A percentile compares a stretch with the other conserved stretches of the same genome.
phyloP scores from a whole-genome alignment of 75 land plant species.

The Chamaecyparis obtusa region DNA sequence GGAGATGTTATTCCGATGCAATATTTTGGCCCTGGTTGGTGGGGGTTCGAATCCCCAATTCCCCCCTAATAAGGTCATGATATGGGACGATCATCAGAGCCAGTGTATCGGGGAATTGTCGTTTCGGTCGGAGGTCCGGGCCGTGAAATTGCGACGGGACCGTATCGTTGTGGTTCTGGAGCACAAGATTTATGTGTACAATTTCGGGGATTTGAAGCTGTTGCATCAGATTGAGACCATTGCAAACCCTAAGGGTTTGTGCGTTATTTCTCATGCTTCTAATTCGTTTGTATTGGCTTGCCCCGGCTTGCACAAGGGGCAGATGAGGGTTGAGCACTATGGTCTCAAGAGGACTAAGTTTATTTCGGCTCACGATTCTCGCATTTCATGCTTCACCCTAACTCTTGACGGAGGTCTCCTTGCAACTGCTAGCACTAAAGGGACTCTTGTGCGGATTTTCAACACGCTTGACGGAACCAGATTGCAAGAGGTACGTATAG shows the following conservation, averaged over 20 bases:
- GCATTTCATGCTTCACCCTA: conserved; percentile 59
- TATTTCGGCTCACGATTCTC: conserved; percentile 62
- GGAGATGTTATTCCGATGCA: conserved; percentile 70
- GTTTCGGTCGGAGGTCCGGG: conserved; percentile 71
- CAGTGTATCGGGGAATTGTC: conserved; percentile 77
- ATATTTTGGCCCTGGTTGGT: conserved; percentile 73
- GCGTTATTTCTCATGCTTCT: conserved; percentile 55
- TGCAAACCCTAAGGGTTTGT: conserved; percentile 72
- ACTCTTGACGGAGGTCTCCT: conserved; percentile 57
- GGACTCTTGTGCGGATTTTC: conserved; percentile 79
- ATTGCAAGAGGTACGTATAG: conserved; percentile 62
- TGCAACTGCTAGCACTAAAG: conserved; percentile 82
- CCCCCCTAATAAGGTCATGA: conserved; percentile 74
- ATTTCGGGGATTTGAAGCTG: conserved; percentile 60
- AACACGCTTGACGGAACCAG: conserved; percentile 64
- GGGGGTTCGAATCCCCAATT: conserved; percentile 59
- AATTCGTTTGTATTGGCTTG: conserved; percentile 59
- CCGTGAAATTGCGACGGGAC: conserved; percentile 55
- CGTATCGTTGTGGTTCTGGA: conserved; percentile 68
- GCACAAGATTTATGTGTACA: conserved; percentile 72
- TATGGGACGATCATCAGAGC: conserved; percentile 65
- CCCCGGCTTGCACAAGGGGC: conserved; percentile 72
- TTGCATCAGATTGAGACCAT: conserved; percentile 70
- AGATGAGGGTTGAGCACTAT: conserved; percentile 67
- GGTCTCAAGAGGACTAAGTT: conserved; percentile 45